phyloP scores from a whole-genome alignment of 164 flowering plant species.

The Annona cherimola region DNA sequence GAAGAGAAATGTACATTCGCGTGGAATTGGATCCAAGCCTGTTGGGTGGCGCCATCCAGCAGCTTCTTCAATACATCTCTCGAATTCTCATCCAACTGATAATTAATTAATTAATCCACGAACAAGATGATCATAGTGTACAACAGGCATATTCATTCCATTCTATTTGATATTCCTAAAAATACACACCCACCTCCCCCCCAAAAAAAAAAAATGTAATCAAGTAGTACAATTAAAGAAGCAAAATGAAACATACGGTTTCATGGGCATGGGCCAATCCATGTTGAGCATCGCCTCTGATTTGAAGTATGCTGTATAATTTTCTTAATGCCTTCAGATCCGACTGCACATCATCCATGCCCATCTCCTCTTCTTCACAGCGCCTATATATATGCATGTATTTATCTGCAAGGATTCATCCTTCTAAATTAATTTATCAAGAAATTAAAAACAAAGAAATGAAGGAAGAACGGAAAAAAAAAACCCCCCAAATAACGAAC shows the following conservation, averaged over 20 bases:
- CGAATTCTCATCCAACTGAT: slow-evolving; percentile 36
- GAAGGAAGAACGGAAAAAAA: not conserved
- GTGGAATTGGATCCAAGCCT: slow-evolving; percentile 16
- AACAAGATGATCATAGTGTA: too few relatives aligned
- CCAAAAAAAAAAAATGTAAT: not conserved
- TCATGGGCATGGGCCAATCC: not conserved
- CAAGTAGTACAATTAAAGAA: not conserved
- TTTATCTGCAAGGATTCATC: not conserved
- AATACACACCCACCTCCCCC: too few relatives aligned
- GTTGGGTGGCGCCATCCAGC: slow-evolving; percentile 34
- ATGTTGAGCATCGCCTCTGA: slow-evolving; percentile 8
- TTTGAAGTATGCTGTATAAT: slow-evolving; percentile 35
- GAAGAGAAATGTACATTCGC: slow-evolving; percentile 22
- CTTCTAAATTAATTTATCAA: not conserved
- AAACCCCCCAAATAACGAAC: too few relatives aligned
- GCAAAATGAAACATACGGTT: slow-evolving; percentile 9
- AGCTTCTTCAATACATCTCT: slow-evolving; percentile 30
- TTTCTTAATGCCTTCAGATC: slow-evolving; percentile 28
- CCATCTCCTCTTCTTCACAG: slow-evolving; percentile 18
- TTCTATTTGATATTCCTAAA: too few relatives aligned
- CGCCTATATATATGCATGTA: not conserved
- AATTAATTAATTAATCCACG: too few relatives aligned
- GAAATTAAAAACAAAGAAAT: not conserved
- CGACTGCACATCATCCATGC: slow-evolving; percentile 21
- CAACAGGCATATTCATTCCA: too few relatives aligned